phyloP scores from a whole-genome alignment of 352 stramenopile species.

The Phytophthora melonis region DNA sequence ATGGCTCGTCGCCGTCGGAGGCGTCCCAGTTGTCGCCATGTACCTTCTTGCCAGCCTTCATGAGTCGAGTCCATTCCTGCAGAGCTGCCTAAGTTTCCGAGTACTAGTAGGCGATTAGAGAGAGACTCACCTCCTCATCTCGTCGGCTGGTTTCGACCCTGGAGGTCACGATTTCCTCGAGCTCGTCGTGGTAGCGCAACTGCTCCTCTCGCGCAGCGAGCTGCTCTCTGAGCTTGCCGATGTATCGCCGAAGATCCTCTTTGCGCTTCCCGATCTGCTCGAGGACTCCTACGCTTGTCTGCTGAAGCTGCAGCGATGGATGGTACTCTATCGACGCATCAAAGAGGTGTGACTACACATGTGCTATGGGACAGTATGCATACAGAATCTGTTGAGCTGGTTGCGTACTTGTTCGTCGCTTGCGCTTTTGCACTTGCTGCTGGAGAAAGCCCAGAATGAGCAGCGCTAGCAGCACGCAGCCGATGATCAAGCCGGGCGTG shows the following conservation, averaged over 20 bases:
- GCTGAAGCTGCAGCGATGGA: slow-evolving; percentile 48
- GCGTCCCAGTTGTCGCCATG: slow-evolving; percentile 71
- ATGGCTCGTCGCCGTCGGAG: slow-evolving; percentile 45
- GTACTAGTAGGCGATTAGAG: slow-evolving; percentile 1
- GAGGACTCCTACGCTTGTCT: slow-evolving; percentile 42
- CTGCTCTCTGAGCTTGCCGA: slow-evolving; percentile 57
- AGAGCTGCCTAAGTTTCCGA: slow-evolving; percentile 6
- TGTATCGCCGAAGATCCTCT: slow-evolving; percentile 68
- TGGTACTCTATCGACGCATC: slow-evolving; percentile 48
- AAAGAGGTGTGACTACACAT: background rate
- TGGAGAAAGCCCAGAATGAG: slow-evolving; percentile 52
- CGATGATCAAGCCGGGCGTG: slow-evolving; percentile 54
- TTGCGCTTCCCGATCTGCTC: slow-evolving; percentile 70
- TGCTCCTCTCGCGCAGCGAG: slow-evolving; percentile 64
- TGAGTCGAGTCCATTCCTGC: slow-evolving; percentile 73
- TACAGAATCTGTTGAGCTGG: background rate
- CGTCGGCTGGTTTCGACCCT: slow-evolving; percentile 56
- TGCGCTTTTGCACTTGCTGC: slow-evolving; percentile 42
- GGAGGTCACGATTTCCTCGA: slow-evolving; percentile 72
- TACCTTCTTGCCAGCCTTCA: slow-evolving; percentile 68
- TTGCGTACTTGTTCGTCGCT: slow-evolving; percentile 35
- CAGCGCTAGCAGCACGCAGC: slow-evolving; percentile 45
- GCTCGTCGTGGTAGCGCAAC: slow-evolving; percentile 66
- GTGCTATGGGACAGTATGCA: background rate
- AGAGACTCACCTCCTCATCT: slow-evolving; percentile 51